Evolutionary conservation across 164 flowering plant genomes (phyloP).

Genomic region (Santalum album): DNA sequence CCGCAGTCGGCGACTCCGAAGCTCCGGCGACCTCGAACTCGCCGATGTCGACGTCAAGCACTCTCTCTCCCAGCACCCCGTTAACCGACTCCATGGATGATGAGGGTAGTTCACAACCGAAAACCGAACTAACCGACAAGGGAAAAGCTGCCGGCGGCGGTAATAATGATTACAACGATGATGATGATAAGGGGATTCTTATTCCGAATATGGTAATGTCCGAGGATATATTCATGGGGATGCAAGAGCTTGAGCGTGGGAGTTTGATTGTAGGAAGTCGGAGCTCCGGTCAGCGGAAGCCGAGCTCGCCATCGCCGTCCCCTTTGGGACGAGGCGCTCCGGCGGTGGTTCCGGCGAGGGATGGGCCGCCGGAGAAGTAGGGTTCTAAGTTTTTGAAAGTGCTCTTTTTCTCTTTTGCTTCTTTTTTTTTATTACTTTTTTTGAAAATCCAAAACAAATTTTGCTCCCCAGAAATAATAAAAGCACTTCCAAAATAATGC

Average conservation of each 20-base stretch:
- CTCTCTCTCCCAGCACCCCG: slow-evolving; percentile 21
- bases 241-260: slow-evolving; percentile 8
- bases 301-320: no score
- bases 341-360: no score
- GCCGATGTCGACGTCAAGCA: slow-evolving; percentile 3
- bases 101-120: background rate
- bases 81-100: background rate
- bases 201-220: slow-evolving; percentile 19
- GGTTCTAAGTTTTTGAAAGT: background rate
- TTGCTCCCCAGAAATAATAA: background rate
- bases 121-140: background rate
- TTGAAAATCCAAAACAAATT: background rate
- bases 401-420: background rate
- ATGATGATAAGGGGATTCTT: slow-evolving; percentile 13
- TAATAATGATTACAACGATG: background rate
- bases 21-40: background rate
- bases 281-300: background rate
- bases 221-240: slow-evolving; percentile 22
- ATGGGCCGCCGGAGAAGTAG: no score
- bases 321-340: no score
- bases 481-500: background rate
- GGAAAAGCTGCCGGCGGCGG: slow-evolving; percentile 5
- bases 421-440: background rate
- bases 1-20: background rate
- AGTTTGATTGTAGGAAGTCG: background rate